These are phyloP conservation scores for Smittium culicis DNA, from an alignment of 371 early-diverging fungal genomes.

Conservation along the genomic window DNA sequence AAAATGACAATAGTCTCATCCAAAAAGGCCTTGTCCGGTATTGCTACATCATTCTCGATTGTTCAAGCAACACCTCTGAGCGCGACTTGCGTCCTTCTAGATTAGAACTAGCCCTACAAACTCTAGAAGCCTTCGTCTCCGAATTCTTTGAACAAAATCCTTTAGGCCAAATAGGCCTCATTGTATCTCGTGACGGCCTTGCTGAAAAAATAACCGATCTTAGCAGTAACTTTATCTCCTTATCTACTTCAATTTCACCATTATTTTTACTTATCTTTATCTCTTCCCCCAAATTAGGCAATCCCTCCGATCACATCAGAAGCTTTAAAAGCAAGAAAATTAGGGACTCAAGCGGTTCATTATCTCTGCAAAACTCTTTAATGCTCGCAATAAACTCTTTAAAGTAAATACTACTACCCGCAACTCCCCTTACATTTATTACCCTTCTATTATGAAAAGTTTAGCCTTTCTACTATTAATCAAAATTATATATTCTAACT, in stretches of 20 bases:
- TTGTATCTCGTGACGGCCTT: constrained; percentile 73
- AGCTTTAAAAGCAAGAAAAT: constrained; percentile 38
- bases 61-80: constrained; percentile 70
- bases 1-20: constrained; percentile 44
- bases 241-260: too few relatives aligned
- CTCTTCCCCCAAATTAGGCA: too few relatives aligned
- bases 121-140: constrained; percentile 54
- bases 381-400: constrained; percentile 59
- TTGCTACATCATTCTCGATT: constrained; percentile 65
- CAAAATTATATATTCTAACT: constrained; percentile 24
- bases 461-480: too few relatives aligned
- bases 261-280: too few relatives aligned
- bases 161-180: constrained; percentile 74
- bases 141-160: constrained; percentile 95
- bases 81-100: constrained; percentile 70
- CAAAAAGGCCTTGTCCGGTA: constrained; percentile 90
- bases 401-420: constrained; percentile 6
- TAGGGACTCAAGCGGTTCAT: constrained; percentile 70
- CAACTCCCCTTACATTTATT: too few relatives aligned
- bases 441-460: too few relatives aligned
- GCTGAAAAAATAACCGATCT: constrained; percentile 77
- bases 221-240: too few relatives aligned
- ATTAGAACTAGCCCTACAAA: constrained; percentile 50
- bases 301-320: constrained; percentile 24
- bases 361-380: constrained; percentile 82